phyloP scores from a whole-genome alignment of 2,329 filamentous ascomycete species.

The Fusarium lateritium region DNA sequence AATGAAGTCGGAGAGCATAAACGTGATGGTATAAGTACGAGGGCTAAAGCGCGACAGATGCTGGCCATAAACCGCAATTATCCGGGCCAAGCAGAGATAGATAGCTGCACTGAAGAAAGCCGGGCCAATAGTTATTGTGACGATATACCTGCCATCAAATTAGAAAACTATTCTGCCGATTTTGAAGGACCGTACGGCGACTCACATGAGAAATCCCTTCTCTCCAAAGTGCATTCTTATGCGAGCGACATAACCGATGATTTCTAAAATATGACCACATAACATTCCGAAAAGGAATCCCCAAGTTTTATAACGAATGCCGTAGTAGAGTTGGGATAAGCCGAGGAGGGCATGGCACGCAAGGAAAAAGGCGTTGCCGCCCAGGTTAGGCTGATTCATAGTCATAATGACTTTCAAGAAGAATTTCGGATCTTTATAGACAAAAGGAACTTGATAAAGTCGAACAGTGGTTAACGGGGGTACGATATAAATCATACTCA shows the following conservation, averaged over 20 bases:
- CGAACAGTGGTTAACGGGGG: constrained; percentile 5
- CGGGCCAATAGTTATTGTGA: constrained; percentile 72
- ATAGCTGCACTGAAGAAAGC: constrained; percentile 74
- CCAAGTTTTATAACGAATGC: constrained; percentile 58
- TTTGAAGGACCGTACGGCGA: not conserved
- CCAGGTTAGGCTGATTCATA: constrained; percentile 32
- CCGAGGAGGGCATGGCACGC: constrained; percentile 61
- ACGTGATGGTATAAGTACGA: constrained; percentile 40
- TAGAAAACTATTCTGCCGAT: too few relatives aligned
- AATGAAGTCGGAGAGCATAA: constrained; percentile 65
- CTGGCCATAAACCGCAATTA: constrained; percentile 61
- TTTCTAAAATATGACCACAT: constrained; percentile 67
- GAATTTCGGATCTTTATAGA: too few relatives aligned
- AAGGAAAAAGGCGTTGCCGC: constrained; percentile 53
- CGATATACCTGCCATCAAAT: constrained; percentile 48
- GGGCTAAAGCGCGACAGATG: constrained; percentile 53
- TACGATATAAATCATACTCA: not conserved
- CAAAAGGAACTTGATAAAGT: too few relatives aligned
- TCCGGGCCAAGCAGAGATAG: constrained; percentile 70
- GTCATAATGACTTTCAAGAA: constrained; percentile 11
- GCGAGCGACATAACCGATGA: constrained; percentile 72
- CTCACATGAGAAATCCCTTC: constrained; percentile 68
- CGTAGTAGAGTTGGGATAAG: constrained; percentile 55
- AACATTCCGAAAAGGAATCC: constrained; percentile 62
- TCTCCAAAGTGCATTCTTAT: constrained; percentile 68